phyloP scores from a whole-genome alignment of 352 stramenopile genomes.

The Phytopythium delawarense region DNA sequence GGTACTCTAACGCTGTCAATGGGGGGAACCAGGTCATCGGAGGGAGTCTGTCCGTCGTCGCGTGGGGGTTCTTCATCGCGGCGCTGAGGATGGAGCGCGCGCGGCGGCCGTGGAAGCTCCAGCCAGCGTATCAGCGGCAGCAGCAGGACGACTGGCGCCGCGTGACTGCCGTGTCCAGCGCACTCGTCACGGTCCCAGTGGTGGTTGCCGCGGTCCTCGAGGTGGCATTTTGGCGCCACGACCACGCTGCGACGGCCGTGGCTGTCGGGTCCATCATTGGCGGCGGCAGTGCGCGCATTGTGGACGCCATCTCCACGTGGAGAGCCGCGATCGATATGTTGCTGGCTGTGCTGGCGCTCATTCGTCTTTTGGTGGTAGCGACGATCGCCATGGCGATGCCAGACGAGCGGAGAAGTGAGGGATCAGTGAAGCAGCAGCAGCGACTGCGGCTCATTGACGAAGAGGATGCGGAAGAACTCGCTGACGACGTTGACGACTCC shows the following conservation, averaged over 20 bases:
- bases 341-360: neutral
- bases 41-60: slow-evolving; percentile 2
- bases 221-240: slow-evolving; percentile 1
- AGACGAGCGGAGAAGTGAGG: neutral
- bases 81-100: slow-evolving; percentile 5
- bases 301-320: slow-evolving; percentile 1
- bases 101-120: slow-evolving; percentile 1
- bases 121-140: neutral
- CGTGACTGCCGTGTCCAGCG: neutral
- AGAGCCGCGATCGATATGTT: neutral
- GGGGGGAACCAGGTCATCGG: neutral
- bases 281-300: neutral
- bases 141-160: slow-evolving; percentile 1
- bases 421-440: neutral
- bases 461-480: neutral
- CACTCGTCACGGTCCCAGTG: neutral
- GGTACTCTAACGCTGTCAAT: neutral
- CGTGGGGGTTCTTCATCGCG: slow-evolving; percentile 6
- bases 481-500: neutral
- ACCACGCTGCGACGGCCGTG: neutral
- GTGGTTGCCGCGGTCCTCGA: neutral
- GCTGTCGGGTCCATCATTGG: neutral
- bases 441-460: slow-evolving; percentile 4
- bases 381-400: neutral
- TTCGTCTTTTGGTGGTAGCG: neutral